Evolutionary conservation across 2,329 filamentous ascomycete species (phyloP).

Genomic region (Fusarium virguliforme): DNA sequence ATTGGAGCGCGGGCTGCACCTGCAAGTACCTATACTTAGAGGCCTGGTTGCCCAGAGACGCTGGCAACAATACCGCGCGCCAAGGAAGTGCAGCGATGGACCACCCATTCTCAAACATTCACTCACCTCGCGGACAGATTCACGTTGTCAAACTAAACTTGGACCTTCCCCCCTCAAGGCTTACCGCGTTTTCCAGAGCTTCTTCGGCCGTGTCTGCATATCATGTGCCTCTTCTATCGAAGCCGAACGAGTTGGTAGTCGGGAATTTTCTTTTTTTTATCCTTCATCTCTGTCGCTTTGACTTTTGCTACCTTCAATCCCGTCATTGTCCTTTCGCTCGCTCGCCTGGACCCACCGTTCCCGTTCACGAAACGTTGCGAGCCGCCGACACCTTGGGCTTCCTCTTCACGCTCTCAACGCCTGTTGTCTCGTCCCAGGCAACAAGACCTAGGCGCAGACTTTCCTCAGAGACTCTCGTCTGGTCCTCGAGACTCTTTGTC

Average conservation of each 20-base stretch:
- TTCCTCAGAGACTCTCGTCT: conserved; percentile 7
- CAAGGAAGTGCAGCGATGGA: conserved; percentile 37
- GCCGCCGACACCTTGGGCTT: conserved; percentile 42
- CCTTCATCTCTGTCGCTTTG: conserved; percentile 25
- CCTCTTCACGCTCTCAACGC: conserved; percentile 28
- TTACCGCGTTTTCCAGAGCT: conserved; percentile 34
- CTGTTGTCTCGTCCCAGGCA: conserved; percentile 29
- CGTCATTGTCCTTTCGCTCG: conserved; percentile 24
- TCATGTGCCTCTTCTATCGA: conserved; percentile 45
- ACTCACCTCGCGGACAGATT: conserved; percentile 35
- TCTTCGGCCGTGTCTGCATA: conserved; percentile 43
- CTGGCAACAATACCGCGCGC: conserved; percentile 47
- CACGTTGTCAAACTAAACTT: conserved; percentile 27
- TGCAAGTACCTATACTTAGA: conserved; percentile 31
- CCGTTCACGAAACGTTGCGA: conserved; percentile 48
- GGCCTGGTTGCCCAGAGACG: conserved; percentile 49
- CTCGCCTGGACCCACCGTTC: conserved; percentile 46
- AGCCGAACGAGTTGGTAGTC: conserved; percentile 47
- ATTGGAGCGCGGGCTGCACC: conserved; percentile 3
- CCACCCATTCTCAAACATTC: conserved; percentile 37
- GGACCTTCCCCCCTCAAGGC: conserved; percentile 19
- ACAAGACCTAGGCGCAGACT: conserved; percentile 17
- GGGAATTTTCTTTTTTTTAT: conserved; percentile 33
- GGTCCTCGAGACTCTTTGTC: conserved; percentile 16
- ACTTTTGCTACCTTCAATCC: conserved; percentile 20